Evolutionary conservation across 805 yeast genomes (phyloP), one percentile per base, ranked within the genome.

Genomic region (Brettanomyces sp.): DNA sequence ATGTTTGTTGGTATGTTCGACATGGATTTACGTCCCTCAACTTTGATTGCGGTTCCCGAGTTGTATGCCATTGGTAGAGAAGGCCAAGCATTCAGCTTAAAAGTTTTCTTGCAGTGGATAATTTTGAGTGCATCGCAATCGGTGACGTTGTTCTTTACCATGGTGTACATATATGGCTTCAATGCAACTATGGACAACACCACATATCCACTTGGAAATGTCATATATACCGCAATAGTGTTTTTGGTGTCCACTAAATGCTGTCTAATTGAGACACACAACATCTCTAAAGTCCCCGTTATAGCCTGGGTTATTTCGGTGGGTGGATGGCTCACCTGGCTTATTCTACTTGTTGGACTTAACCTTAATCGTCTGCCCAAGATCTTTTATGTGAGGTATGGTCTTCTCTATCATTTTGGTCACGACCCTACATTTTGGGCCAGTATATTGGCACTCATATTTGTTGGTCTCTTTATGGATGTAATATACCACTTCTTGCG

Each of bases 1-100:
- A 64, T 93, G 36, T 85, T 95, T 57, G 71, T 93, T 45, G 99
- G 99, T n/a, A 86, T 90, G 79, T 84, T 93, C 64, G 96, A 91
- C 56, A 85, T 84, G 58, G 99, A 93, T 57, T 70, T 93, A 59
- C 73, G 80, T 42, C 95, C 98, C 1, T 78, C 93, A 1, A 91
- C 98, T 0, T 70, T 93, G 45, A 62, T 91, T 44, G 93, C 98
- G 0, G 85, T 89, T 4, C 99, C 99, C 0, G 96, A 90, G 62
- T 68, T 93, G 25, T 93, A 93, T 59, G 55, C 79, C 2, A 79
- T 73, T 42, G 97, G 98, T 2, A 74, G 93, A 46, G 67, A 76
- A 36, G 84, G 80, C 53, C 75, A 80, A 58, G 82, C 81, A 3
- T 91, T 93, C 66, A 85, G 85, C 56, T 58, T 89, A 53, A 65